phyloP scores from a whole-genome alignment of 2,329 filamentous ascomycete genomes.

The Colletotrichum acutatum region DNA sequence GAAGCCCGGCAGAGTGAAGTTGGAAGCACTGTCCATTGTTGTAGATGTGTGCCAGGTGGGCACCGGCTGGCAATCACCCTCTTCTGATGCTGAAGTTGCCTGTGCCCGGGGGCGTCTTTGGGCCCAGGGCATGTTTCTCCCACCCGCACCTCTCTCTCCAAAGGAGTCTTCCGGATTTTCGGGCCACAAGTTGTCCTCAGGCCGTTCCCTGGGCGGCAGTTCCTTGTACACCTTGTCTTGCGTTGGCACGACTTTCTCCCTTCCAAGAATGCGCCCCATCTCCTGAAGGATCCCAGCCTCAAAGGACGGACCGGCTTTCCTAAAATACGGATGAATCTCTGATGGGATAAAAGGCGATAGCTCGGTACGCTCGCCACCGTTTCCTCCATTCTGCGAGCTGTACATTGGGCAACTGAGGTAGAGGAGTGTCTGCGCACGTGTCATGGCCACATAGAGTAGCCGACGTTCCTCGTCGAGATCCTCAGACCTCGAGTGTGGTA shows the following conservation, averaged over 20 bases:
- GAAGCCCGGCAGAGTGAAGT: constrained; percentile 72
- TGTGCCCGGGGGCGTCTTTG: constrained; percentile 21
- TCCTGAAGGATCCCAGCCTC: constrained; percentile 69
- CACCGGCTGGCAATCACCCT: neutral
- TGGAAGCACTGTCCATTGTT: constrained; percentile 69
- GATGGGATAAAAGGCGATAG: constrained; percentile 79
- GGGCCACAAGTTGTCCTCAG: constrained; percentile 77
- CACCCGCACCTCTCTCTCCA: neutral
- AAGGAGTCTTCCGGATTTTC: constrained; percentile 43
- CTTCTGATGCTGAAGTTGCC: constrained; percentile 1
- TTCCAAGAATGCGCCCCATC: constrained; percentile 77
- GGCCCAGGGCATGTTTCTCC: constrained; percentile 25
- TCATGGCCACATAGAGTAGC: constrained; percentile 96
- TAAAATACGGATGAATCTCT: constrained; percentile 49
- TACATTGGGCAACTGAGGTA: constrained; percentile 85
- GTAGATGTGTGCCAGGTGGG: constrained; percentile 49
- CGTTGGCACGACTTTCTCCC: constrained; percentile 63
- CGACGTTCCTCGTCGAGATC: constrained; percentile 89
- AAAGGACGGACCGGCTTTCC: constrained; percentile 76
- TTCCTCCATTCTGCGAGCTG: constrained; percentile 66
- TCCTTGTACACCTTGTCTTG: constrained; percentile 63
- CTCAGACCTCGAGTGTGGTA: constrained; percentile 88
- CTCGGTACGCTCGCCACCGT: constrained; percentile 61
- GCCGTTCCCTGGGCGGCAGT: constrained; percentile 63
- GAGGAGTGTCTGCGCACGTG: constrained; percentile 84